Conservation (phyloP, 108 stramenopile species). For the Nannochloropsis salina region DNA sequence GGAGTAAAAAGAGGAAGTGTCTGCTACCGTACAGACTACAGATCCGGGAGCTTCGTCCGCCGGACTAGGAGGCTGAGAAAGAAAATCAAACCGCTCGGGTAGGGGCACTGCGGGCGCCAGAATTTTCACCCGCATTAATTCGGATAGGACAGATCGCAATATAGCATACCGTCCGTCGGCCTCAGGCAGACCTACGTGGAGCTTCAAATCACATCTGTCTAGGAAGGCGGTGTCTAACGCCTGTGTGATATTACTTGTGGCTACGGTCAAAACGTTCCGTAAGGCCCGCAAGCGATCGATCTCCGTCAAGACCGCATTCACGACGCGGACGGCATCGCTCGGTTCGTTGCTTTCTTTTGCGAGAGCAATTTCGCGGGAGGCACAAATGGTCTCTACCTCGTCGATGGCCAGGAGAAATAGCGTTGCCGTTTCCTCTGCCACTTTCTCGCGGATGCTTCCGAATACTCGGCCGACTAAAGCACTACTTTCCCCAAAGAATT, state of each 20-base stretch:
- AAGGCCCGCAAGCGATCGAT: neutral
- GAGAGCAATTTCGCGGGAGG: neutral
- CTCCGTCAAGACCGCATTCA: neutral
- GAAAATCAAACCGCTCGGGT: neutral
- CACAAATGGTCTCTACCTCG: constrained; percentile 17
- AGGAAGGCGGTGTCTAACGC: constrained; percentile 2
- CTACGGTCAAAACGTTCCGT: neutral
- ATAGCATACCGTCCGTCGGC: constrained; percentile 8
- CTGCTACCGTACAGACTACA: neutral
- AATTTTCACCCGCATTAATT: neutral
- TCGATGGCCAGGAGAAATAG: neutral
- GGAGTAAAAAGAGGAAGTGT: neutral
- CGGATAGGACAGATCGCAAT: neutral
- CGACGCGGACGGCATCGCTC: constrained; percentile 1
- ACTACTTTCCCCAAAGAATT: constrained; percentile 20
- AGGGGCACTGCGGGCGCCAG: neutral
- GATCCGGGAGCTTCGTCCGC: no score
- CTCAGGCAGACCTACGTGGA: neutral
- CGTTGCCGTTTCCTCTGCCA: neutral
- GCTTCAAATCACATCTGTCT: neutral
- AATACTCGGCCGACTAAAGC: neutral
- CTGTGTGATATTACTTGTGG: neutral
- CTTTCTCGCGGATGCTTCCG: neutral
- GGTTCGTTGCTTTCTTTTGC: neutral
- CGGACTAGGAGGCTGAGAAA: neutral